Evolutionary conservation across 2,329 filamentous ascomycete genomes (phyloP).

Genomic region (Fusarium fracticaudum): DNA sequence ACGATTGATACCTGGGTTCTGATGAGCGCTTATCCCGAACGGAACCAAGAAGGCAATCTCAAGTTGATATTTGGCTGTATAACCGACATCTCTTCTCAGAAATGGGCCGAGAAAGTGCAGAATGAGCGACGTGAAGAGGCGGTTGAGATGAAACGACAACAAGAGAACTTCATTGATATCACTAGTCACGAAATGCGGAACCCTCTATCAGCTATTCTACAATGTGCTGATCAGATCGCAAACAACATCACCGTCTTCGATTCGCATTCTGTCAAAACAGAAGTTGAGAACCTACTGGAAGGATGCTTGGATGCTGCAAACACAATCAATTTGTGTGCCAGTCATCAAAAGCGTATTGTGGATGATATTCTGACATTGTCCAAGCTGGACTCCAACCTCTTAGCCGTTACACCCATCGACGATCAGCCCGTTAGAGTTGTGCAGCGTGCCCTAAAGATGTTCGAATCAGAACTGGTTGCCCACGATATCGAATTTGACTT

Average conservation of each 20-base stretch:
- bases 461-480: slow-evolving; percentile 77
- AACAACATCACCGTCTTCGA: slow-evolving; percentile 58
- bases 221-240: slow-evolving; percentile 79
- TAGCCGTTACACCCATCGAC: slow-evolving; percentile 76
- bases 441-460: slow-evolving; percentile 78
- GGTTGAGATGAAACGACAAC: slow-evolving; percentile 78
- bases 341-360: slow-evolving; percentile 79
- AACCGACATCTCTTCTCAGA: slow-evolving; percentile 87
- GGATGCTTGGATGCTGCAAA: slow-evolving; percentile 78
- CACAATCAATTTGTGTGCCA: slow-evolving; percentile 82
- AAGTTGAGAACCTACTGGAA: slow-evolving; percentile 61
- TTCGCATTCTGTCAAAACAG: slow-evolving; percentile 49
- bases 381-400: slow-evolving; percentile 75
- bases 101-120: slow-evolving; percentile 84
- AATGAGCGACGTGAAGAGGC: slow-evolving; percentile 82
- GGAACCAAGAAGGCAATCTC: slow-evolving; percentile 68
- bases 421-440: slow-evolving; percentile 75
- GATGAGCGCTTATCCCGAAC: slow-evolving; percentile 80
- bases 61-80: slow-evolving; percentile 84
- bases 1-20: slow-evolving; percentile 78
- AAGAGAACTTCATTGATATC: slow-evolving; percentile 78
- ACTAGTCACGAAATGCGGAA: slow-evolving; percentile 82
- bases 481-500: slow-evolving; percentile 78
- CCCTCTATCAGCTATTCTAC: slow-evolving; percentile 77
- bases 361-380: slow-evolving; percentile 74